phyloP scores from a whole-genome alignment of 805 yeast genomes.

The Komagataella phaffii region DNA sequence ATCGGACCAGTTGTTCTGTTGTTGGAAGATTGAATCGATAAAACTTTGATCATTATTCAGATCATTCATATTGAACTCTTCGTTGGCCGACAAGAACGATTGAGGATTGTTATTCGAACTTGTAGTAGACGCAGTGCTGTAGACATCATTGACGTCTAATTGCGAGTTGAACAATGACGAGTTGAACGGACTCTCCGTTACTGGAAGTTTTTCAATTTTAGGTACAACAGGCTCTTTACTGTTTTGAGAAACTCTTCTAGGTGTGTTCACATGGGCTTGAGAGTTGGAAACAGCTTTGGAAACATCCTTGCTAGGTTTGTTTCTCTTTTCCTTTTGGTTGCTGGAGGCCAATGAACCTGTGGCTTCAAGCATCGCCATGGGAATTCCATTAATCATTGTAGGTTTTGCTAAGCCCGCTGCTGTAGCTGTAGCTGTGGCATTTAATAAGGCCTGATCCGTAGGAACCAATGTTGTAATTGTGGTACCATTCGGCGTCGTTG shows the following conservation, averaged over 20 bases:
- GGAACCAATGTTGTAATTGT: conserved; percentile 84
- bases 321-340: neutral
- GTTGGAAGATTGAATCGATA: conserved; percentile 52
- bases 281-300: conserved; percentile 5
- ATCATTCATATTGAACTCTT: neutral
- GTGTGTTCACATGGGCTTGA: conserved; percentile 3
- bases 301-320: conserved; percentile 1
- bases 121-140: neutral
- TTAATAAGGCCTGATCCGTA: conserved; percentile 59
- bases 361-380: conserved; percentile 50
- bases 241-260: neutral
- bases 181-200: neutral
- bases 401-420: conserved; percentile 44
- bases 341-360: conserved; percentile 46
- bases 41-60: conserved; percentile 13
- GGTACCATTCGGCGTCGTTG: conserved; percentile 87
- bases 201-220: neutral
- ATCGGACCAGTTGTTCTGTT: conserved; percentile 77
- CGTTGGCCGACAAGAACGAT: neutral
- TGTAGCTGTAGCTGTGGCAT: conserved; percentile 42
- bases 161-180: neutral
- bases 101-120: neutral
- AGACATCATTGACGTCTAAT: neutral
- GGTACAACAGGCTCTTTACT: neutral
- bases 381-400: conserved; percentile 23